Evolutionary conservation across 2,329 filamentous ascomycete species (phyloP), one percentile per base, ranked within the genome.

Genomic region (Fusarium keratoplasticum): DNA sequence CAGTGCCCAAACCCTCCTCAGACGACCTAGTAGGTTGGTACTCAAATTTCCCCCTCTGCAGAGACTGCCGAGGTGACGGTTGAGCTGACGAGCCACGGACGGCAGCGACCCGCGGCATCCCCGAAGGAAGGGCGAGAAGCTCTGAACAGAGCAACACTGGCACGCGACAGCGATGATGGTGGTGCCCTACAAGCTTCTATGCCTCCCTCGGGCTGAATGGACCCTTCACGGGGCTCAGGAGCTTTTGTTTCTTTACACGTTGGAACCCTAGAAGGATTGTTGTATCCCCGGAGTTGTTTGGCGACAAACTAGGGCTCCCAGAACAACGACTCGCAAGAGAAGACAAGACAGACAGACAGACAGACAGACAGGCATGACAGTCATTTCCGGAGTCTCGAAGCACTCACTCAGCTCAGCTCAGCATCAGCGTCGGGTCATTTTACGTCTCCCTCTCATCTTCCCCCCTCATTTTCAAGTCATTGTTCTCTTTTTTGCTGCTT

Each of bases 1-100:
- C 40, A 72, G 58, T 83, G 82, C 67, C 80, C 79, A 20, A 81
- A 82, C 27, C 80, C 80, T 52, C 73, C 71, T 59, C 70, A 65
- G 60, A 57, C 69, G 18, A 67, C 73, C 33, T 77, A 78, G 74
- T 76, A 76, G 74, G 77, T 78, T 66, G 47, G 76, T 78, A 66
- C 69, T 72, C 58, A 52, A 22, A 52, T 67, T 70, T 29, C 63
- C 66, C 64, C 69, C 73, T 65, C 66, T 20, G 16, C 18, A 11
- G 36, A 44, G 54, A n/a, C 60, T 33, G 27, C 47, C 58, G n/a
- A 57, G 31, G 50, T 33, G 35, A 35, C 27, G 40, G 54, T 54
- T 40, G 33, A 47, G 62, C 76, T 78, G 57, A 77, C 61, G 16
- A 16, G 29, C 20, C 60, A 14, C 54, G 27, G 42, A 13, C 22